Evolutionary conservation across 768 basidiomycete genomes (phyloP), one percentile per base, ranked within the genome.

Genomic region (Pulveroboletus frians): DNA sequence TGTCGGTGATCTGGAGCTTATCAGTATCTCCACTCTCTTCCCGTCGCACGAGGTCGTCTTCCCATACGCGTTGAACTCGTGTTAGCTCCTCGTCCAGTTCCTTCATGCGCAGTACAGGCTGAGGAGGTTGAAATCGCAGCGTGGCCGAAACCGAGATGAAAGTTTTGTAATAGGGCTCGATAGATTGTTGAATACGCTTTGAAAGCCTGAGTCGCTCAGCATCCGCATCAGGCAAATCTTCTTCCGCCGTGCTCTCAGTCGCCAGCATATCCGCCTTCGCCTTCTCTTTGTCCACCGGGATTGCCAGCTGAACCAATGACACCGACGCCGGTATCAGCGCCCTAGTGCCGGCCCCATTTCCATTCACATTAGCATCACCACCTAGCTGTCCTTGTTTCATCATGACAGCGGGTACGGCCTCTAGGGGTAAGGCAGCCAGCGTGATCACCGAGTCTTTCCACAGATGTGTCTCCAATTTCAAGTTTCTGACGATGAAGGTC

Each of bases 71-170:
- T 60, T 85, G 88, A 14, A 84, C 78, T 26, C 74, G 73, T 30
- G 76, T 71, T n/a, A 95, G 76, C 47, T 84, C 76, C 20, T 84
- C 79, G 58, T 98, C 93, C 6, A 97, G 72, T 56, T 89, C 85
- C 59, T 88, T 86, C 92, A 98, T 96, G 39, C 79, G 78, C 3
- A 79, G 74, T 35, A 99, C 79, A 7, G 93, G 87, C 61, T 90
- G 85, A 4, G 96, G 96, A 20, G 95, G 92, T 13, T 85, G 89
- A 64, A 96, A 96, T 5, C 91, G 81, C 40, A 97, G 72, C 0
- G 93, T 92, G 0, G 94, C 88, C 3, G 94, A 97, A 37, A 92
- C 89, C 2, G 96, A 98, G 27, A 97, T 88, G 61, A 92, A 92
- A 2, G 89, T 93, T 52, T 74, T 81, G 56, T 76, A 72, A 64